Evolutionary conservation across 768 basidiomycete genomes (phyloP), one percentile per base, ranked within the genome.

Genomic region (Rubroboletus pulcherrimus): DNA sequence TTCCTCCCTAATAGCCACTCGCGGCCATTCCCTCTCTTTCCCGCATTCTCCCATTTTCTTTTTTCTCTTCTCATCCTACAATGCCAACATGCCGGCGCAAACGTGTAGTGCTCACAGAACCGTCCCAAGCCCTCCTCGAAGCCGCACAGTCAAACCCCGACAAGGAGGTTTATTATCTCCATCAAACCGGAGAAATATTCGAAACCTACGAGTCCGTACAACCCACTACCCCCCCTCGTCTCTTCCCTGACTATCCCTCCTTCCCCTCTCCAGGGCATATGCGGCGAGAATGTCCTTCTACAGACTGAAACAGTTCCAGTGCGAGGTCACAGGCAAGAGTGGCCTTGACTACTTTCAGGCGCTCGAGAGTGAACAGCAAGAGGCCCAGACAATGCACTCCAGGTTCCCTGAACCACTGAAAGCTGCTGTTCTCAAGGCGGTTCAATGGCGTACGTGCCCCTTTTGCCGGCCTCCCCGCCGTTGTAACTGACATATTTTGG

Each of bases 131-230:
- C 62, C 85, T 92, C 68, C 78, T 89, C 59, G 80, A 82, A 59
- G 80, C 82, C 56, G 78, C 78, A 66, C 79, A 83, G 71, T 73
- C 81, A 41, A 82, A 86, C 76, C 84, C 84, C 35, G 76, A 78
- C 72, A 83, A 76, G 68, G 84, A 86, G 62, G 94, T 98, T 72
- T 98, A 86, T 76, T 95, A 91, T 78, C 87, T 98, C 68, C 78
- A 85, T 60, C 86, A 93, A 73, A 98, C 96, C 4, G 96, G 95
- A 67, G 96, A 98, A 82, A 91, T 98, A 74, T 98, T 98, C 71
- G 87, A 93, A 61, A 86, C 86, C 68, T 98, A 97, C 70, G 94
- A 97, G 95, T 97, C 68, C 69, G 91, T 53, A 53, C 66, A 58
- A 58, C 61, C 51, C 50, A 33, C 44, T 59, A 56, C 60, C 46